Evolutionary conservation across 2,329 filamentous ascomycete genomes (phyloP), one percentile per base, ranked within the genome.

Genomic region (Fusarium nygamai): DNA sequence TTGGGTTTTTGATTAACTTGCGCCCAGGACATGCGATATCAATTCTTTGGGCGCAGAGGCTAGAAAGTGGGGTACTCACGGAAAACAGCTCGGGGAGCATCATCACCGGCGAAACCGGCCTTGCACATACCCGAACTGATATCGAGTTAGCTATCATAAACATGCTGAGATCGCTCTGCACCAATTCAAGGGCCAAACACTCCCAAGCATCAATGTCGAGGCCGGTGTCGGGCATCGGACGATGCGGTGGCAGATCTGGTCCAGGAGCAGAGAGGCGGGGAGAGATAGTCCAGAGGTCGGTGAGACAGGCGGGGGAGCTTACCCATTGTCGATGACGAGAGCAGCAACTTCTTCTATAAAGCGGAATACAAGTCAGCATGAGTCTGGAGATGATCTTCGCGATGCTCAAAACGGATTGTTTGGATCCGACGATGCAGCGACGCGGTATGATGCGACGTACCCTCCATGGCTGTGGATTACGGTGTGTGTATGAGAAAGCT

Each of bases 261-360:
- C 69, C 69, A 61, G 70, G 71, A 69, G 54, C 44, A 54, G 63
- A 68, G 66, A 72, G 67, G 73, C 64, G 60, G 73, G 67, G 72
- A 74, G 72, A 75, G 66, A 71, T 69, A 67, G 71, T 72, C 64
- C 65, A 72, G 79, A 79, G 79, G 82, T 81, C 80, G 80, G 80
- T 82, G 82, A 83, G 80, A 79, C 76, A 81, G 67, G 76, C 75
- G 76, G 77, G 76, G 78, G 82, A 88, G 89, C 95, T 94, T 96
- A 99, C 96, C 96, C 96, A 98, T 99, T 99, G 95, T 99, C 96
- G 90, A 99, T 98, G 88, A 99, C 96, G 94, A 99, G 95, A 88
- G 96, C 96, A 88, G 96, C 96, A 88, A 99, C 96, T 94, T 99
- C 96, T 92, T 99, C 96, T 98, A 85, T 87, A 88, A 56, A 76